phyloP scores from a whole-genome alignment of 2,329 filamentous ascomycete genomes.

The Ascochyta clinopodiicola region DNA sequence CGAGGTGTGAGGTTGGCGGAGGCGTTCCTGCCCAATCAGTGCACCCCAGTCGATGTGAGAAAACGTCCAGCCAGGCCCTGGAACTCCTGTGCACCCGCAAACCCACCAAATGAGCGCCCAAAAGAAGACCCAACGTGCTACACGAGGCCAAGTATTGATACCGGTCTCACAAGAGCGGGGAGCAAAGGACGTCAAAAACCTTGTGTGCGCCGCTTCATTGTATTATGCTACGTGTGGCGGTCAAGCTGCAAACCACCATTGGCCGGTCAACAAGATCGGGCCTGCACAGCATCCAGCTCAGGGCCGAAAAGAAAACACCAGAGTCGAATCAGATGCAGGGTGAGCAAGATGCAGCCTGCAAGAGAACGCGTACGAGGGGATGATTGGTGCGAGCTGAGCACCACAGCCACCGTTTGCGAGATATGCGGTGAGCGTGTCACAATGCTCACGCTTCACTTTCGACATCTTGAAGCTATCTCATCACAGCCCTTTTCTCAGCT shows the following conservation, averaged over 20 bases:
- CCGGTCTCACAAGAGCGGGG: constrained; percentile 26
- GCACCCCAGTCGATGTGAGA: constrained; percentile 1
- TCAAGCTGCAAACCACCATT: constrained; percentile 27
- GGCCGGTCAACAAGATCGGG: constrained; percentile 10
- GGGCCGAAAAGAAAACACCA: constrained; percentile 21
- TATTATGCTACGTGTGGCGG: constrained; percentile 35
- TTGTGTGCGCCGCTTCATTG: constrained; percentile 23
- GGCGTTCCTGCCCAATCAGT: constrained; percentile 11
- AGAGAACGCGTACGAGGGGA: constrained; percentile 16
- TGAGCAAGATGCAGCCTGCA: constrained; percentile 22
- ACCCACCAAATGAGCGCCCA: constrained; percentile 15
- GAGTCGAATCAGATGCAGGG: constrained; percentile 29
- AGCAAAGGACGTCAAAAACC: constrained; percentile 16
- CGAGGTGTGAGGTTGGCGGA: constrained; percentile 8
- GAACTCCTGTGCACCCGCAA: constrained; percentile 9
- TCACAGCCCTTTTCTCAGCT: constrained; percentile 1
- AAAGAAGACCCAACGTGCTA: constrained; percentile 15
- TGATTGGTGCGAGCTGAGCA: constrained; percentile 28
- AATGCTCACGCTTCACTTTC: constrained; percentile 24
- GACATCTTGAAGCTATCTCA: constrained; percentile 8
- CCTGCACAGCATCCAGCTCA: constrained; percentile 32
- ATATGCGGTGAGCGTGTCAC: constrained; percentile 38
- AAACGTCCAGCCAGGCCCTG: constrained; percentile 12
- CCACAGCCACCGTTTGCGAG: constrained; percentile 31
- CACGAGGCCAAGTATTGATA: constrained; percentile 20